Evolutionary conservation across 116 monocot genomes (phyloP), one percentile per base, ranked within the genome.

Genomic region (Posidonia oceanica): DNA sequence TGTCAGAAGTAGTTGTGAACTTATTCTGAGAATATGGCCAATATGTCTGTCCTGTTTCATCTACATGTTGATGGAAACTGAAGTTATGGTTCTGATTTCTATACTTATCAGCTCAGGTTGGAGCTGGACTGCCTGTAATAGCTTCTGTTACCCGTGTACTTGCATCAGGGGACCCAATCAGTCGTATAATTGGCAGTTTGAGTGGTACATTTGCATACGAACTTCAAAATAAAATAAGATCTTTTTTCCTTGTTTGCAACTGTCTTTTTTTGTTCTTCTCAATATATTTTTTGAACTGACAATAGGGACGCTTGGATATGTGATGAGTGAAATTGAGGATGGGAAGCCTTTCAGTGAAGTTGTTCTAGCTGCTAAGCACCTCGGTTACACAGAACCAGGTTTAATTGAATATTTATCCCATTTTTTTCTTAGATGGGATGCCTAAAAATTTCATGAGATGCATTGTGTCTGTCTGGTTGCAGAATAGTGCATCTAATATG

Each of bases 371-470:
- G 97, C 97, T 69, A 98, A 98, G 71, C 59, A 64, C 22, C 90
- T 98, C 65, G 97, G 97, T 4, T 98, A 77, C 62, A 98, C 97
- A 40, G 97, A 98, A 86, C 97, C 97, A 81, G 97, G 97, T 98
- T 57, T 63, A 17, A 12, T 55, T 72, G 58, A 13, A 55, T 42
- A 39, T 14, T 60, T 36, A 6, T 36, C 4, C 23, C 41, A 14
- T 7, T 67, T 51, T 53, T 20, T 74, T 58, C 41, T 66, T 59
- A 29, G 23, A 64, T 64, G 2, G 64, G n/a, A 38, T 14, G 38
- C 48, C 48, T 48, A 48, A 12, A 48, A 48, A 10, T 48, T 48
- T 48, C 12, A 12, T 48, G 48, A 48, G 48, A 48, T 48, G 48
- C 0, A 10, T 8, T 4, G 1, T 44, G 48, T 48, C 12, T 48